Conservation (phyloP, 495 filamentous ascomycete species). For the Aspergillus sparsus region DNA sequence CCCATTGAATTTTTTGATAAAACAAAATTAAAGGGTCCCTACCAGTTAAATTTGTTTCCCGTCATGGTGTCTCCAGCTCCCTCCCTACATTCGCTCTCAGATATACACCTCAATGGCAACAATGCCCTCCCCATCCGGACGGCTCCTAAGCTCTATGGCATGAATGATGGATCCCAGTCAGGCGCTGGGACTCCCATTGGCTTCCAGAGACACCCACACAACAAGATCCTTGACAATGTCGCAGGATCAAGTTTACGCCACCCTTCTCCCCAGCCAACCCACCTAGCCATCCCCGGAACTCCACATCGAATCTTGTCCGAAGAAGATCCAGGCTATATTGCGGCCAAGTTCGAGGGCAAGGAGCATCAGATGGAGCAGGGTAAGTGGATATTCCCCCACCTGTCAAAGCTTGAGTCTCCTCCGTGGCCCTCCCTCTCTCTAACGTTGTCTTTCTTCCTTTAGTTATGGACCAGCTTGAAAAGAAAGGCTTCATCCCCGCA, state of each 20-base stretch:
- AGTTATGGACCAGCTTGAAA: conserved; percentile 75
- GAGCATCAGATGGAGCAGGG: conserved; percentile 88
- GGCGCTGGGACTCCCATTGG: conserved; percentile 49
- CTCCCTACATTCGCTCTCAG: conserved; percentile 34
- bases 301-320: conserved; percentile 72
- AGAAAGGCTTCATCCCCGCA: conserved; percentile 81
- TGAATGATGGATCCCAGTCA: conserved; percentile 40
- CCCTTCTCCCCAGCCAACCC: conserved; percentile 90
- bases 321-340: conserved; percentile 92
- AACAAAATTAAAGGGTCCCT: too few species aligned
- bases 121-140: conserved; percentile 37
- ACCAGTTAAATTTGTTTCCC: not conserved
- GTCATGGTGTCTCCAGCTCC: conserved; percentile 42
- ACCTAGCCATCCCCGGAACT: conserved; percentile 73
- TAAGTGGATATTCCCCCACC: conserved; percentile 38
- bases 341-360: conserved; percentile 93
- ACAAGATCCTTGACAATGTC: conserved; percentile 65
- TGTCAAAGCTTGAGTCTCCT: too few species aligned
- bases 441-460: conserved; percentile 2
- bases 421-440: not conserved
- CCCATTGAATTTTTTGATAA: not conserved
- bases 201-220: conserved; percentile 53
- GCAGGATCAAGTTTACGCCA: conserved; percentile 59
- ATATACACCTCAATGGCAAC: conserved; percentile 34
- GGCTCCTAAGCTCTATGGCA: conserved; percentile 38